Percentiles rank a stretch among this genome's conserved stretches.
These are phyloP conservation scores for Glaciozyma martinii DNA, from an alignment of 768 basidiomycete species.

Conservation along the genomic window DNA sequence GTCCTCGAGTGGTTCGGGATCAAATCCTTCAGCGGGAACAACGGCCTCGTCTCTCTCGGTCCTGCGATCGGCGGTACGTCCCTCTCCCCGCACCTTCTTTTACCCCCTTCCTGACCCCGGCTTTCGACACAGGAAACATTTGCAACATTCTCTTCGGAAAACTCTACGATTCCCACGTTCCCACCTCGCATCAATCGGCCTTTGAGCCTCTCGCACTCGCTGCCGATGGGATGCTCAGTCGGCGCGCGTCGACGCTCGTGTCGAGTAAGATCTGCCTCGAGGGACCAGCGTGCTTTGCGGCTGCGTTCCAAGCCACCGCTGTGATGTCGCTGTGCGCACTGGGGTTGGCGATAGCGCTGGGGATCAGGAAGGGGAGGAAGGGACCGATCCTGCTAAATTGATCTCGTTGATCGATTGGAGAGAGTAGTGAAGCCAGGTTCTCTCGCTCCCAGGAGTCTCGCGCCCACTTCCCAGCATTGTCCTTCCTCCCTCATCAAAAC, in stretches of 20 bases:
- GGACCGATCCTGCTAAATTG: neutral
- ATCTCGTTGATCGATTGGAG: too few relatives aligned
- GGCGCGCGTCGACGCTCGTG: neutral
- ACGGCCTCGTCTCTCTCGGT: neutral
- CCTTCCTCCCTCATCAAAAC: too few relatives aligned
- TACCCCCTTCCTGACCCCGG: neutral
- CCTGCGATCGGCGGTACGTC: constrained; percentile 14
- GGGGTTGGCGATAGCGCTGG: constrained; percentile 2
- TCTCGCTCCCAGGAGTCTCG: too few relatives aligned
- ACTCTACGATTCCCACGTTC: constrained; percentile 25
- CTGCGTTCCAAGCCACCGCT: constrained; percentile 18
- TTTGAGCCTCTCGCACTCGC: neutral
- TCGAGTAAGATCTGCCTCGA: constrained; percentile 10
- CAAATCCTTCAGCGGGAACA: constrained; percentile 3
- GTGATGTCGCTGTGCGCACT: constrained; percentile 11
- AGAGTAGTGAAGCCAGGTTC: too few relatives aligned
- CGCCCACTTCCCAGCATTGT: too few relatives aligned
- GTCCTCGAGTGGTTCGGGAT: constrained; percentile 25
- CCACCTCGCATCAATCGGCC: neutral
- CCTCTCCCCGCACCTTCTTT: neutral
- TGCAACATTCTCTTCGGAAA: neutral
- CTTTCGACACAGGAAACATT: neutral
- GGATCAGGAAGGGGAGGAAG: constrained; percentile 6
- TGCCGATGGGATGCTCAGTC: neutral
- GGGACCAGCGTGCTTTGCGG: constrained; percentile 17